Base-by-base conservation (phyloP, 1,139 yeast genomes). In the Arxiozyma heterogenica region DNA sequence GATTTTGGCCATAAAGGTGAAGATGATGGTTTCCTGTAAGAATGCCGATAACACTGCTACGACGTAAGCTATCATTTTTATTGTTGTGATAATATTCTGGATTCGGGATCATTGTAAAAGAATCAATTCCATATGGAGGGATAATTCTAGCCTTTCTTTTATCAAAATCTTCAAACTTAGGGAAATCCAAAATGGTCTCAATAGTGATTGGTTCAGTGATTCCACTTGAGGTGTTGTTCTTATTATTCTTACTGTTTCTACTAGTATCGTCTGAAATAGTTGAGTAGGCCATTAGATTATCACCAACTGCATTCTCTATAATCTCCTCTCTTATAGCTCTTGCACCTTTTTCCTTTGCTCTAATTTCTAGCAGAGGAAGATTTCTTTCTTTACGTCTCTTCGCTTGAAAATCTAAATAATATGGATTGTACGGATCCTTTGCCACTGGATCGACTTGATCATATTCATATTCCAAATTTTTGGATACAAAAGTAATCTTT, bases 401-500 rank as follows among this genome's bases (percentile, higher is more conserved):
- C 8, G 61, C 56, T 5, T 63, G 55, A 44, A 67, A 66, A 46
- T 68, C 72, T 17, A 60, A 55, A 63, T 67, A 58, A 67, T 72
- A 51, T 75, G 80, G 69, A 74, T 68, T 68, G 54, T 67, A 64
- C 18, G 66, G 69, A 52, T 68, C 68, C 43, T 68, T 81, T 1
- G 65, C 64, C 22, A 68, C 65, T 22, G 69, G 64, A 27, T 76
- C 78, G 52, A 80, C 84, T 53, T 78, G 83, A 56, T 83, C 87
- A 57, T 77, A 80, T 64, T 83, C 90, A 60, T 71, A 75, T 46
- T 77, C 73, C 58, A 79, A 67, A 61, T 79, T 77, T 57, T 78
- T 80, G 1, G 87, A 83, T 1, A 78, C 80, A 65, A 84, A 88
- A 0, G 91, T 82, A 20, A 86, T 80, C 58, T 84, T 79, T 67